Percentiles rank a stretch among this genome's conserved stretches.
Conservation (phyloP, 768 basidiomycete species). For the Boletellus emodensis region DNA sequence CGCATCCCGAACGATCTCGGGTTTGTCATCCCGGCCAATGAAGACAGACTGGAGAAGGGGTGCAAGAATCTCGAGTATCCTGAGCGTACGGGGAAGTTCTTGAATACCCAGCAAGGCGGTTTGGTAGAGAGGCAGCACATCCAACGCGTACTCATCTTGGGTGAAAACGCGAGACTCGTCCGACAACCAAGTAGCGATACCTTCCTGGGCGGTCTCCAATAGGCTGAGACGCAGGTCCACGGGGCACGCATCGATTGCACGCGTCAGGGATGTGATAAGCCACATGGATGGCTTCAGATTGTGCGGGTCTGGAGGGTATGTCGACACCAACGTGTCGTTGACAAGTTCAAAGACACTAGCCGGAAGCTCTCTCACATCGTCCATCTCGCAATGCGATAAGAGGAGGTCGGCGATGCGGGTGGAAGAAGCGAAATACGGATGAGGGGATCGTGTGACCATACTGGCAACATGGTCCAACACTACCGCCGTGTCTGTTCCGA, state of each 20-base stretch:
- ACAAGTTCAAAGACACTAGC: conserved; percentile 52
- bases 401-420: conserved; percentile 61
- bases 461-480: conserved; percentile 58
- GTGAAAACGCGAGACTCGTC: conserved; percentile 53
- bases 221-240: conserved; percentile 41
- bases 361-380: conserved; percentile 52
- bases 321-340: conserved; percentile 53
- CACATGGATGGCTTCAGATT: conserved; percentile 55
- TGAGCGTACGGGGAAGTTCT: conserved; percentile 37
- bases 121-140: conserved; percentile 64
- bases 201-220: conserved; percentile 50
- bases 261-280: conserved; percentile 55
- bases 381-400: conserved; percentile 49
- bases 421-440: conserved; percentile 38
- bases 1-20: conserved; percentile 40
- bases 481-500: conserved; percentile 47
- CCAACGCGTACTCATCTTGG: conserved; percentile 52
- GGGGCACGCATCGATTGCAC: conserved; percentile 55
- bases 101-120: conserved; percentile 51
- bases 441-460: conserved; percentile 39
- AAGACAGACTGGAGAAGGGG: conserved; percentile 59
- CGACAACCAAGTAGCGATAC: conserved; percentile 57
- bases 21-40: conserved; percentile 45
- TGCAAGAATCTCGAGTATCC: conserved; percentile 45
- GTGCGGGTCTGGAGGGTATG: conserved; percentile 62